A percentile compares a stretch with the other conserved stretches of the same genome.
Evolutionary conservation across 805 yeast genomes (phyloP).

Genomic region (Saccharomycopsis malanga): DNA sequence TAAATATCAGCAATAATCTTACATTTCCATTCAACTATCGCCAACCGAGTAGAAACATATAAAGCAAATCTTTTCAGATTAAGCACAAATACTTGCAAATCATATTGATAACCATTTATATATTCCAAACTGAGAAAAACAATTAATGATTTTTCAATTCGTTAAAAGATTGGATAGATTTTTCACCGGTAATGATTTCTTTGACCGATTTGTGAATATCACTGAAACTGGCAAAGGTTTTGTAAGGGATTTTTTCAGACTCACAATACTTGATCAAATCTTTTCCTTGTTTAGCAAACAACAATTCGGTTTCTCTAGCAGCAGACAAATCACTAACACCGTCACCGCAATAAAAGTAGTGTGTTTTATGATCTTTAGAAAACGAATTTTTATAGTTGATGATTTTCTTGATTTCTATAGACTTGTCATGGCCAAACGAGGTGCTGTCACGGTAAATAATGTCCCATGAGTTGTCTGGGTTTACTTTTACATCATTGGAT

Average conservation of each 20-base stretch:
- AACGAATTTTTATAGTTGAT: constrained; percentile 29
- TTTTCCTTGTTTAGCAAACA: constrained; percentile 89
- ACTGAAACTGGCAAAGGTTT: constrained; percentile 68
- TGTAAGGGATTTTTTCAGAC: constrained; percentile 73
- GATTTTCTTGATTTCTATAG: constrained; percentile 58
- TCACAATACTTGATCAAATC: constrained; percentile 83
- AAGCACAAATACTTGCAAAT: no score
- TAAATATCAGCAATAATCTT: no score
- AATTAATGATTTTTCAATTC: constrained; percentile 15
- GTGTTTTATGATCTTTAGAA: constrained; percentile 30
- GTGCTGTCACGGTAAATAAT: constrained; percentile 82
- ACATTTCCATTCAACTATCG: no score
- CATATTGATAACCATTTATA: no score
- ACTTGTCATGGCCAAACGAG: constrained; percentile 91
- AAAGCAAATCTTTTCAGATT: no score
- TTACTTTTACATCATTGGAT: constrained; percentile 62
- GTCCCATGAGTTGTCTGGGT: constrained; percentile 63
- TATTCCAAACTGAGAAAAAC: no score
- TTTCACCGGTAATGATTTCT: constrained; percentile 8
- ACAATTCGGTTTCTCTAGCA: constrained; percentile 86
- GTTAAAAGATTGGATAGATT: constrained; percentile 10
- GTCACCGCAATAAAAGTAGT: constrained; percentile 90
- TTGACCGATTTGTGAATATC: constrained; percentile 39
- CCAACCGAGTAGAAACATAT: no score
- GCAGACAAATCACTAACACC: constrained; percentile 95